Base-by-base conservation (phyloP, 148 eudicot species). In the Agrostemma githago region DNA sequence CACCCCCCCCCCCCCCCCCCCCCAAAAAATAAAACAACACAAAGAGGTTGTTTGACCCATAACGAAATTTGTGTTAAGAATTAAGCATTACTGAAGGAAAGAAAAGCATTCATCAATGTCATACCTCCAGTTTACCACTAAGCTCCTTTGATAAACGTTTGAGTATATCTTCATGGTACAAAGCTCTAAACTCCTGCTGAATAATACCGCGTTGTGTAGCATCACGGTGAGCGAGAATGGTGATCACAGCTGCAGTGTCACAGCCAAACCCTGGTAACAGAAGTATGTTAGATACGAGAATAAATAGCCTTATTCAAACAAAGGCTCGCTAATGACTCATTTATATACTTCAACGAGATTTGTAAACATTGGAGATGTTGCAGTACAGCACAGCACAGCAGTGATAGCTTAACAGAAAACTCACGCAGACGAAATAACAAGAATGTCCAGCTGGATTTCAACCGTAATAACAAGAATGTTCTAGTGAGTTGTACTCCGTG, bases 161-260 rank as follows among this genome's bases (percentile, higher is more conserved):
- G 60, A 64, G 67, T 26, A 90, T 87, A 20, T 90, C 98, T 79
- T 90, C 89, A 76, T 83, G 78, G 72, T 90, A 89, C 78, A 84
- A 39, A 68, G 76, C 26, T 77, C 82, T 81, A 53, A 86, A 90
- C 59, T 90, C 96, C 6, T 85, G 89, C 68, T 80, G 86, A 48
- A 93, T 88, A 51, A 84, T 73, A 59, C 81, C 73, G 57, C 93
- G 92, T 63, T 89, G 96, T 8, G 90, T 71, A 67, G 89, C 78
- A 83, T 93, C 89, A 38, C 98, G 84, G 75, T 86, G 93, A 71
- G 93, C 96, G 73, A 90, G 87, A 48, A 90, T 84, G 72, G 81
- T 78, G 57, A 93, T 72, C 41, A 93, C 90, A 4, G 85, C 68
- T 66, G 86, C 39, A 54, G 89, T 83, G 75, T 93, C 96, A 79